These are phyloP conservation scores for Ophiostoma ulmi DNA, from an alignment of 2,329 filamentous ascomycete genomes.

Conservation along the genomic window DNA sequence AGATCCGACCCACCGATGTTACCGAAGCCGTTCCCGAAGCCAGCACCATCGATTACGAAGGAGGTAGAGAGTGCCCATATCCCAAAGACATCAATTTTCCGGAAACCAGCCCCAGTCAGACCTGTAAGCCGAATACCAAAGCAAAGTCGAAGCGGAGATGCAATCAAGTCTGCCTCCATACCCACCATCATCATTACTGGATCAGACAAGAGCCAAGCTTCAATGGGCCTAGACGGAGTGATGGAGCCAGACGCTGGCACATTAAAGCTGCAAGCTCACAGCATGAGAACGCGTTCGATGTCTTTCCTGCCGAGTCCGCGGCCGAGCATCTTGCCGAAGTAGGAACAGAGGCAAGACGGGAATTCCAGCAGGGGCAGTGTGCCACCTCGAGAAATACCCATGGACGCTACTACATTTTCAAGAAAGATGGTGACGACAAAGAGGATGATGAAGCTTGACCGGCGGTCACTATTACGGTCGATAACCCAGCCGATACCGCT, in stretches of 20 bases:
- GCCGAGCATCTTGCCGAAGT: slow-evolving; percentile 32
- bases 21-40: background rate
- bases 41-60: background rate
- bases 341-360: background rate
- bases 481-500: background rate
- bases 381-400: slow-evolving; percentile 29
- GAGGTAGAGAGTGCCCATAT: background rate
- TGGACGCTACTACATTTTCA: slow-evolving; percentile 27
- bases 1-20: background rate
- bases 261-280: slow-evolving; percentile 18
- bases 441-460: slow-evolving; percentile 21
- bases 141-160: background rate
- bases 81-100: background rate
- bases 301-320: slow-evolving; percentile 31
- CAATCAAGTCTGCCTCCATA: slow-evolving; percentile 46
- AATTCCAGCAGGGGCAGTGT: slow-evolving; percentile 28
- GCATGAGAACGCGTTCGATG: slow-evolving; percentile 20
- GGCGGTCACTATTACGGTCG: slow-evolving; percentile 11
- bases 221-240: slow-evolving; percentile 23
- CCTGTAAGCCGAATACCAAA: background rate
- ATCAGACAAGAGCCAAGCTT: slow-evolving; percentile 32
- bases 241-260: slow-evolving; percentile 26
- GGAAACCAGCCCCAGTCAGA: background rate
- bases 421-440: slow-evolving; percentile 25
- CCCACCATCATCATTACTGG: slow-evolving; percentile 61